Conservation (phyloP, 2,329 filamentous ascomycete species). For the Elsinoe batatas region DNA sequence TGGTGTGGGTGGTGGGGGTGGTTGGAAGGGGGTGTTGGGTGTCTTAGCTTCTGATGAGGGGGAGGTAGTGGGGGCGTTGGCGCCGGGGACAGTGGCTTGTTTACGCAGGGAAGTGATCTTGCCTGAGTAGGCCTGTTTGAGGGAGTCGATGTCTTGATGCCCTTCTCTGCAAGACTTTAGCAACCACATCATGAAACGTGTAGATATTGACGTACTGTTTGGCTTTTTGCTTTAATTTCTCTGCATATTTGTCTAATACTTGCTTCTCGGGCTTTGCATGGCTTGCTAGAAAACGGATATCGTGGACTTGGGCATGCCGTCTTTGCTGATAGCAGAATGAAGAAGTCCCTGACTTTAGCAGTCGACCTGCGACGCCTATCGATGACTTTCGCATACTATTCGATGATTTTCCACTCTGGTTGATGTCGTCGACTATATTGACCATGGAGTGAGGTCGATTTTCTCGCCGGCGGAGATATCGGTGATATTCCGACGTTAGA, state of each 20-base stretch:
- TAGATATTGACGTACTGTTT: conserved; percentile 42
- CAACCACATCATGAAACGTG: not conserved
- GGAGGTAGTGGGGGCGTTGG: conserved; percentile 33
- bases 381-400: not conserved
- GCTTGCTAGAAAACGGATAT: conserved; percentile 80
- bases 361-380: not conserved
- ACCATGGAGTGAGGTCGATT: not conserved
- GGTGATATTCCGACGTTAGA: not conserved
- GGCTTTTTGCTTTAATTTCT: conserved; percentile 76
- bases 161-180: conserved; percentile 40
- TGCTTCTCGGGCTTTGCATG: conserved; percentile 53
- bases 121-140: conserved; percentile 75
- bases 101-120: conserved; percentile 66
- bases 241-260: conserved; percentile 74
- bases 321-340: conserved; percentile 44
- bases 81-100: conserved; percentile 49
- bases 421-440: not conserved
- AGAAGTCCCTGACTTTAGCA: not conserved
- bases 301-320: conserved; percentile 84
- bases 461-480: conserved; percentile 7
- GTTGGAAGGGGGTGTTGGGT: conserved; percentile 25
- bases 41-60: conserved; percentile 15
- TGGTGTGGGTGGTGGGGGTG: conserved; percentile 26
- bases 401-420: not conserved
- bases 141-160: conserved; percentile 57